A percentile compares a stretch with the other conserved stretches of the same genome.
These are phyloP conservation scores for Ogataea methylovora DNA, from an alignment of 805 yeast genomes.

Conservation along the genomic window DNA sequence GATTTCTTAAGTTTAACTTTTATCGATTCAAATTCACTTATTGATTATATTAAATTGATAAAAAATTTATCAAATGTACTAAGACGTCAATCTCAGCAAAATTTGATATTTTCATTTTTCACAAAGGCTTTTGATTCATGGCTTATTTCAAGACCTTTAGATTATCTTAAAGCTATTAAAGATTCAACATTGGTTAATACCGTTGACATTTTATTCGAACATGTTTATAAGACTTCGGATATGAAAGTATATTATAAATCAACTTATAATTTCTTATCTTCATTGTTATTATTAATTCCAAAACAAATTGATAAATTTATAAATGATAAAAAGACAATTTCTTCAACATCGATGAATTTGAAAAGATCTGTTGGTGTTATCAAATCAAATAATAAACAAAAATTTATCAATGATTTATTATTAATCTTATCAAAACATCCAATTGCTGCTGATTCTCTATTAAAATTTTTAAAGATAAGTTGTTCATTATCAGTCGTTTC, in stretches of 20 bases:
- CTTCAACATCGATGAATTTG: constrained; percentile 12
- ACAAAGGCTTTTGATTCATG: constrained; percentile 40
- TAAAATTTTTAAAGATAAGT: constrained; percentile 25
- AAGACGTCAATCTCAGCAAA: constrained; percentile 38
- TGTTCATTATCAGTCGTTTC: constrained; percentile 19
- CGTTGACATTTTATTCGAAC: constrained; percentile 30
- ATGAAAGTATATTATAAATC: constrained; percentile 19
- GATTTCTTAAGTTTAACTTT: constrained; percentile 39
- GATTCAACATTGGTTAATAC: constrained; percentile 10
- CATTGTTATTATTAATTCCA: constrained; percentile 26
- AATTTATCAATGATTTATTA: constrained; percentile 16
- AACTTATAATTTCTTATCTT: constrained; percentile 25
- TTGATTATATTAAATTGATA: constrained; percentile 31
- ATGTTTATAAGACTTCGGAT: constrained; percentile 22
- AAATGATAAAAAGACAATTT: constrained; percentile 7
- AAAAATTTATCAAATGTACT: constrained; percentile 28
- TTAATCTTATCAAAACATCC: constrained; percentile 17
- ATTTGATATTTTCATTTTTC: constrained; percentile 36
- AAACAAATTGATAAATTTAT: constrained; percentile 20
- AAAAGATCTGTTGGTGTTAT: constrained; percentile 9
- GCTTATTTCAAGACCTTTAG: constrained; percentile 41
- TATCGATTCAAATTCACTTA: constrained; percentile 29
- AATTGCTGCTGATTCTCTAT: constrained; percentile 21
- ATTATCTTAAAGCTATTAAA: constrained; percentile 26
- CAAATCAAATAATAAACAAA: constrained; percentile 15